A percentile compares a stretch with the other conserved stretches of the same genome.
Evolutionary conservation across 768 basidiomycete species (phyloP).

Genomic region (Chalciporus piperatus): DNA sequence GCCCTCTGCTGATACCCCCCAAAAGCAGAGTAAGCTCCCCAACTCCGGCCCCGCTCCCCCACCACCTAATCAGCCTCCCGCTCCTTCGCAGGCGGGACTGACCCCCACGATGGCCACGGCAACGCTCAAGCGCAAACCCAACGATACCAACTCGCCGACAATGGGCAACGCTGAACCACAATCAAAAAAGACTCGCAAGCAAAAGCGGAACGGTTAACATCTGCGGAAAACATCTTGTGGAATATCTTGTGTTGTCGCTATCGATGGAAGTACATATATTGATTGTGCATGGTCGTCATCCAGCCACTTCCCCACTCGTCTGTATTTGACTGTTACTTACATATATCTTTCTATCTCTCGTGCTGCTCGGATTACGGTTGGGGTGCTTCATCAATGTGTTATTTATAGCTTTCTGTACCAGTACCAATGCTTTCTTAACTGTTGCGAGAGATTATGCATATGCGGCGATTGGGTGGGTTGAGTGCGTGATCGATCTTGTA

Average conservation of each 20-base stretch:
- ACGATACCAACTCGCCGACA: constrained; percentile 49
- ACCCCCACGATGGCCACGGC: constrained; percentile 46
- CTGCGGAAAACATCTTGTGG: constrained; percentile 28
- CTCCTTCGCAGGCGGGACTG: constrained; percentile 40
- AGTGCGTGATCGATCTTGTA: neutral
- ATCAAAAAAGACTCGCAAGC: constrained; percentile 55
- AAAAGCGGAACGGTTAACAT: constrained; percentile 49
- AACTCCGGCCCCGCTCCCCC: constrained; percentile 41
- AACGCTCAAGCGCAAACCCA: constrained; percentile 55
- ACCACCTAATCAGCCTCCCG: constrained; percentile 38
- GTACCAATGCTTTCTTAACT: constrained; percentile 23
- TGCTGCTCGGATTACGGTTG: constrained; percentile 26
- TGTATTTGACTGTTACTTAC: constrained; percentile 25
- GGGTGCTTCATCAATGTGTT: constrained; percentile 27
- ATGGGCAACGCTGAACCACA: constrained; percentile 46
- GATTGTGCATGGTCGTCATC: constrained; percentile 18
- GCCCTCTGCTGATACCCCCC: constrained; percentile 51
- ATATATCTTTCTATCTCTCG: constrained; percentile 30
- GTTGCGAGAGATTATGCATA: constrained; percentile 14
- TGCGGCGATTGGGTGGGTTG: constrained; percentile 3
- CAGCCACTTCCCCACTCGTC: constrained; percentile 7
- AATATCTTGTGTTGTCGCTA: constrained; percentile 32
- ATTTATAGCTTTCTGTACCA: constrained; percentile 38
- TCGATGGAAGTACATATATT: constrained; percentile 32
- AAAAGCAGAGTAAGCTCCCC: constrained; percentile 63